Conservation (phyloP, 768 basidiomycete species). For the Pisolithus tinctorius region DNA sequence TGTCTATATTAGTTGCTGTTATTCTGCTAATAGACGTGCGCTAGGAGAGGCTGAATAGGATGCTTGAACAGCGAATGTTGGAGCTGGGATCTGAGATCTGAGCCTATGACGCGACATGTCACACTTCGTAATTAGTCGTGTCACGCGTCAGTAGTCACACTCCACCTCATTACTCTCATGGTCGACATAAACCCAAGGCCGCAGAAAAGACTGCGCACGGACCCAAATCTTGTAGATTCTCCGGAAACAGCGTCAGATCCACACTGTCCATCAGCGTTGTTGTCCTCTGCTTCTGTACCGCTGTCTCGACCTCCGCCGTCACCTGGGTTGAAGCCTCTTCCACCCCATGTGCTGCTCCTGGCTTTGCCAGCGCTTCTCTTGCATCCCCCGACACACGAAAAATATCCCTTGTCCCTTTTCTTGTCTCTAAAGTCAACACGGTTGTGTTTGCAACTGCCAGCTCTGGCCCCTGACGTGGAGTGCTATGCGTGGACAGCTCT, state of each 20-base stretch:
- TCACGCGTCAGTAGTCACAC: no score
- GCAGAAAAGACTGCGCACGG: conserved; percentile 27
- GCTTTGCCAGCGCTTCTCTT: conserved; percentile 53
- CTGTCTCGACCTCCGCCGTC: not conserved
- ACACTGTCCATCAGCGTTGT: not conserved
- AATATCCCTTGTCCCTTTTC: conserved; percentile 48
- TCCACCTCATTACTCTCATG: no score
- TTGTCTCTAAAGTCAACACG: conserved; percentile 51
- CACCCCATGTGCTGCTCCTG: conserved; percentile 47
- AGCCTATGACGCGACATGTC: no score
- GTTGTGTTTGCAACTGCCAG: conserved; percentile 44
- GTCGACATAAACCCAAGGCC: conserved; percentile 27
- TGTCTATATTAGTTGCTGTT: no score
- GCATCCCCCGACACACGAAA: conserved; percentile 58
- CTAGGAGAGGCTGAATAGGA: no score
- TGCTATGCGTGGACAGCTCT: conserved; percentile 71
- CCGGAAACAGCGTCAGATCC: not conserved
- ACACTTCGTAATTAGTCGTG: no score
- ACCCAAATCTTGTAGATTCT: not conserved
- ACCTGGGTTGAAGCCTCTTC: conserved; percentile 25
- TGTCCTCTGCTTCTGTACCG: not conserved
- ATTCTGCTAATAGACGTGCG: no score
- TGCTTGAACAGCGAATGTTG: no score
- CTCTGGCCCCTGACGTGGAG: conserved; percentile 52
- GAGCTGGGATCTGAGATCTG: no score